Evolutionary conservation across 805 yeast genomes (phyloP), one percentile per base, ranked within the genome.

Genomic region (Barnettozyma californica): DNA sequence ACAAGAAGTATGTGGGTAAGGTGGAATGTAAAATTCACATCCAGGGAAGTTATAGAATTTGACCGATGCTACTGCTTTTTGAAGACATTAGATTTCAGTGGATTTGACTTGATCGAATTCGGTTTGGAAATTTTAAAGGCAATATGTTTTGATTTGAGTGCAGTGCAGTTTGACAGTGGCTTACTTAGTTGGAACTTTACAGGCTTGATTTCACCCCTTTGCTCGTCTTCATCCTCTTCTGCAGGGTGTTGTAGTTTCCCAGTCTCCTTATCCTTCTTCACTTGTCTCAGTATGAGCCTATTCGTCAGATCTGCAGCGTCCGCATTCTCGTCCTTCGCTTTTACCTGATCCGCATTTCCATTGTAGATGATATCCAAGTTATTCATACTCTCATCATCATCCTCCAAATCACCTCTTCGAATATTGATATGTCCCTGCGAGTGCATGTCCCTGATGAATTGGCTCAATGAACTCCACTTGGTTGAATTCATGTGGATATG

Each of bases 401-500:
- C 67, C 23, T 62, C 65, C 33, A 59, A 36, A 26, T 62, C 65
- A 39, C 61, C 41, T 53, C 52, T 60, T 11, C 69, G 70, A 1
- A 87, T 83, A 21, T 68, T 65, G 23, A 88, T 77, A 4, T 75
- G 62, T 0, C 87, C 87, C 18, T 71, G 68, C 11, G 71, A 68
- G 1, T 81, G 83, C 53, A 91, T 66, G 54, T 78, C 68, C 50
- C 77, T 75, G 19, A 88, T 74, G 60, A 92, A 88, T 37, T 78
- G 75, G 0, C 89, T 77, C 42, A 94, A 66, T 2, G 85, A 77
- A 3, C 74, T 64, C 88, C 95, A 94, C 50, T 74, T 74, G 0
- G 99, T 94, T 2, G 97, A 82, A 57, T 89, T 90, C 84, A 94
- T 80, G 65, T 92, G 99, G 10, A 90, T 70, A 65, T 94, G 98